Conservation (phyloP, 2,329 filamentous ascomycete genomes). For the Aspergillus carbonarius region DNA sequence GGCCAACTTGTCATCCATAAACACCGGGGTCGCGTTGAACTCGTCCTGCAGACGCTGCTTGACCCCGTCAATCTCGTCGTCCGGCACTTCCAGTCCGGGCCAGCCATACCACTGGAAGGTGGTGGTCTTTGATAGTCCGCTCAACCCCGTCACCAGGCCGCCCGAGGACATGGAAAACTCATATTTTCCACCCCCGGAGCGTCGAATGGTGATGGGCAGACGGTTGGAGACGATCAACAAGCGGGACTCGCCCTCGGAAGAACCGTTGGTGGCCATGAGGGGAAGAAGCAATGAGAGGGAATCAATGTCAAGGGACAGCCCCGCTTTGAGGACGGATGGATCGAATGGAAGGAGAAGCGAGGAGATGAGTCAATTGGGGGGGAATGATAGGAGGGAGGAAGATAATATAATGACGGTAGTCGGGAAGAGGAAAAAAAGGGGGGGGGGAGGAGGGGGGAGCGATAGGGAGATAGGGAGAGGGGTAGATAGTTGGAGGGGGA, state of each 20-base stretch:
- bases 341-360: constrained; percentile 1
- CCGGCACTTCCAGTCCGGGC: constrained; percentile 89
- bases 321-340: background rate
- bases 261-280: constrained; percentile 48
- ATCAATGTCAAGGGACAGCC: background rate
- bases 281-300: background rate
- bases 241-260: constrained; percentile 48
- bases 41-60: constrained; percentile 78
- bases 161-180: constrained; percentile 96
- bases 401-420: constrained; percentile 1
- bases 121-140: constrained; percentile 85
- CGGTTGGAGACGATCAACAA: constrained; percentile 90
- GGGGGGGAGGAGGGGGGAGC: background rate
- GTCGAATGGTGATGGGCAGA: constrained; percentile 94
- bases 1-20: constrained; percentile 88
- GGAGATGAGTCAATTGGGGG: background rate
- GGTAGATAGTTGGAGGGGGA: background rate
- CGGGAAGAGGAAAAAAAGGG: background rate
- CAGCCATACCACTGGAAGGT: constrained; percentile 99
- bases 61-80: constrained; percentile 73
- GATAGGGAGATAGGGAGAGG: background rate
- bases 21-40: constrained; percentile 86
- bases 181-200: constrained; percentile 86
- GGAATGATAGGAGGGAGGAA: background rate
- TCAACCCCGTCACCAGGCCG: constrained; percentile 91